Base-by-base conservation (phyloP, 192 early-diverging fungal genomes). In the Coemansia sp. region DNA sequence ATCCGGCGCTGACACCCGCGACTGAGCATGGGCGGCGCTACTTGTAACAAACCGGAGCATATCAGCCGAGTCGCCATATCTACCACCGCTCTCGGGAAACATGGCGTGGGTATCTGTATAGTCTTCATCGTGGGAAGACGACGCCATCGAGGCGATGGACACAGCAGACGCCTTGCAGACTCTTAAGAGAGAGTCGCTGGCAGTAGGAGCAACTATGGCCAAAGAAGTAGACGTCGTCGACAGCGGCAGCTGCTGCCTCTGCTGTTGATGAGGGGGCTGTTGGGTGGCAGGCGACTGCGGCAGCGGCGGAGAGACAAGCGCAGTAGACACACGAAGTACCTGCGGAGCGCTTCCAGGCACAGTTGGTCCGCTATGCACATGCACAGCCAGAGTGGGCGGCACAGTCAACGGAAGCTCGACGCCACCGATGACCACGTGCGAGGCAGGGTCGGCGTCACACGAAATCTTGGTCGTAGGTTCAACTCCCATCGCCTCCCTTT, bases 401-500 rank as follows among this genome's bases (percentile, higher is more conserved):
- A 84, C 81, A 11, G 81, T 70, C 67, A 84, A 66, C 9, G 81
- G 81, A 39, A 84, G 70, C 69, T 84, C 76, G 30, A 84, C 60
- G 32, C 77, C 81, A 30, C 73, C 81, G 4, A 84, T 79, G n/a
- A 70, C 76, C 10, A 84, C 81, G 38, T 76, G 28, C 16, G 74
- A 50, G 11, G 66, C 55, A 11, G 81, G 76, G 38, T 78, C 81
- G 6, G 73, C 77, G 33, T 53, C 46, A 1, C 62, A 47, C 23
- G 57, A 61, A 44, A 79, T 58, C 58, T 76, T 76, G 2, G 94
- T 97, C 2, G 95, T 96, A 3, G 96, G 89, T 62, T 95, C 92
- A 9, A 90, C 79, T 2, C 91, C 92, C 68, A 90, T 87, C 7
- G 94, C 88, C 80, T 97, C 97, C 32, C 96, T 88, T 86, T 97